Evolutionary conservation across 2,329 filamentous ascomycete genomes (phyloP).

Genomic region (Balansia obtecta): DNA sequence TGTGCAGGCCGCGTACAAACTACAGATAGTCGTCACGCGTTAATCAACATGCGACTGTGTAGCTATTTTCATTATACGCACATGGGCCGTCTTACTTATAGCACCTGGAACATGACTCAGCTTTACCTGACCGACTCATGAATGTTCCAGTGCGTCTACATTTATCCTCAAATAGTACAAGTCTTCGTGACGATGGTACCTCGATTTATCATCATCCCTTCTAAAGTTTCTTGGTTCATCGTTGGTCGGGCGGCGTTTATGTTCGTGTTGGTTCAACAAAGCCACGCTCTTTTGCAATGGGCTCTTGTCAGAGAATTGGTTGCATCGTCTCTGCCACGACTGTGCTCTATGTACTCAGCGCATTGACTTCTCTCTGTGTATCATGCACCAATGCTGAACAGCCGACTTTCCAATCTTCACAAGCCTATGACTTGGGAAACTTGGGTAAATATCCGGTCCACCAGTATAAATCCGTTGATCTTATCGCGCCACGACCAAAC

Average conservation of each 20-base stretch:
- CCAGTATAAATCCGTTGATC: slow-evolving; percentile 6
- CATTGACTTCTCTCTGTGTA: background rate
- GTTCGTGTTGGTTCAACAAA: background rate
- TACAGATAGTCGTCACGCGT: no score
- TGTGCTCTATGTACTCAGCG: background rate
- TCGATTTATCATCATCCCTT: no score
- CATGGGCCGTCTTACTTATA: no score
- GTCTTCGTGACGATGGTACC: no score
- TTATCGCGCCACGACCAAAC: slow-evolving; percentile 17
- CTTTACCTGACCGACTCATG: no score
- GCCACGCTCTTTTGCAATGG: background rate
- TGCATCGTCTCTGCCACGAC: slow-evolving; percentile 1
- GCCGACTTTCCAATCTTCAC: slow-evolving; percentile 4
- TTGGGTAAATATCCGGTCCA: slow-evolving; percentile 16
- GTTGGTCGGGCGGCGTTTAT: no score
- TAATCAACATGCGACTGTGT: no score
- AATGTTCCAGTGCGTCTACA: no score
- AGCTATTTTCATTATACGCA: no score
- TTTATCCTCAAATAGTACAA: no score
- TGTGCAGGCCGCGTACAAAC: no score
- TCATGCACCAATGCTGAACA: background rate
- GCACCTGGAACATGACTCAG: no score
- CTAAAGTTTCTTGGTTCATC: background rate
- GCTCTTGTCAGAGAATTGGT: background rate
- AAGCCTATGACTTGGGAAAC: slow-evolving; percentile 13